These are phyloP conservation scores for Dryadomyces quercivorus DNA, from an alignment of 2,329 filamentous ascomycete species.

Conservation along the genomic window DNA sequence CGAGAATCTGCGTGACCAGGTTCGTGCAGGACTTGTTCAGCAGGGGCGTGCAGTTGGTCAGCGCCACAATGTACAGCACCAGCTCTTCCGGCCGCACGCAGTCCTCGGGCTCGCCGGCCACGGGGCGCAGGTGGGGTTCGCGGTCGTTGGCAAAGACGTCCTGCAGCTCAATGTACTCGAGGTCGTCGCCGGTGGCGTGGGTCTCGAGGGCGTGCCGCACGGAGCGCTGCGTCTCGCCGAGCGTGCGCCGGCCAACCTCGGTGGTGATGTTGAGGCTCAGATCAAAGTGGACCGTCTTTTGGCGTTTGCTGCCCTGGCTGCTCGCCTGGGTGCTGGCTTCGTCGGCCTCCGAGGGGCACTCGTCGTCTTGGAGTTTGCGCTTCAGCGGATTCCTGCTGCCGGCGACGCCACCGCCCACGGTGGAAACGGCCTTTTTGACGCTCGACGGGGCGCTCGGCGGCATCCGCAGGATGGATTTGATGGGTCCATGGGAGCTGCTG, in stretches of 20 bases:
- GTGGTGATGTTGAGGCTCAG: conserved; percentile 44
- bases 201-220: conserved; percentile 43
- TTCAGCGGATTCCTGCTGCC: neutral
- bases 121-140: conserved; percentile 24
- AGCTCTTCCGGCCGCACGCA: conserved; percentile 40
- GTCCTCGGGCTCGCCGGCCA: conserved; percentile 34
- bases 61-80: conserved; percentile 48
- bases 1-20: conserved; percentile 45
- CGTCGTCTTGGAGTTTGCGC: neutral
- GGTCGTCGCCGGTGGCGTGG: conserved; percentile 36
- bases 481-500: neutral
- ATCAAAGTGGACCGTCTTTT: conserved; percentile 44
- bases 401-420: neutral
- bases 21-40: conserved; percentile 47
- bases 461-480: conserved; percentile 11
- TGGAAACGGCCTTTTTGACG: neutral
- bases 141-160: conserved; percentile 37
- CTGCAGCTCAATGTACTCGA: conserved; percentile 2
- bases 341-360: conserved; percentile 27
- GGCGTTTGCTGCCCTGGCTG: conserved; percentile 27
- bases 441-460: neutral
- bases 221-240: conserved; percentile 43
- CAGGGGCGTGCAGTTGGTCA: conserved; percentile 48
- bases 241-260: conserved; percentile 33
- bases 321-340: neutral